Evolutionary conservation across 1,139 yeast species (phyloP).

Genomic region (Citeromyces siamensis): DNA sequence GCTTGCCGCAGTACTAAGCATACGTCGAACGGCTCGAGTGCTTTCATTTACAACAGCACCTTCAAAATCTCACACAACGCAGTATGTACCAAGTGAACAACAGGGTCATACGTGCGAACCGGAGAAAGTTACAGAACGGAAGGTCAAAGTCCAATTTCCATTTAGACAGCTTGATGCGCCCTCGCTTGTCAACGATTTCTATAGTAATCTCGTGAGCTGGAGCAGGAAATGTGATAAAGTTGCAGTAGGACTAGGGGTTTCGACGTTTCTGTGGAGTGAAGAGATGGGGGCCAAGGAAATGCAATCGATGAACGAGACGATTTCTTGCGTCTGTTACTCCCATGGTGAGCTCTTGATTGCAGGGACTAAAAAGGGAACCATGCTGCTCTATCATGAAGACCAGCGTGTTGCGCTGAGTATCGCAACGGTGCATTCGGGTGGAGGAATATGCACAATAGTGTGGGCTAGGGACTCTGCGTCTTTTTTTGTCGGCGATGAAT

Average conservation of each 20-base stretch:
- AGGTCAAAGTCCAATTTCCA: constrained; percentile 22
- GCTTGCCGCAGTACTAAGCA: neutral
- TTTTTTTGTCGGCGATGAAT: constrained; percentile 58
- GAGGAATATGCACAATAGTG: constrained; percentile 43
- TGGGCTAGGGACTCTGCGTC: constrained; percentile 41
- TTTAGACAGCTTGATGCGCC: constrained; percentile 61
- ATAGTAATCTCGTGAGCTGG: constrained; percentile 73
- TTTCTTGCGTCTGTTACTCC: constrained; percentile 52
- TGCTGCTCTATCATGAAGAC: constrained; percentile 28
- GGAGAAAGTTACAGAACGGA: constrained; percentile 3
- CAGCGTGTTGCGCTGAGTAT: constrained; percentile 12
- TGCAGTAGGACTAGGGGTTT: constrained; percentile 56
- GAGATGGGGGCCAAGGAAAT: constrained; percentile 30
- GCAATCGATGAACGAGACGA: constrained; percentile 22
- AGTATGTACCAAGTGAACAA: too few species aligned
- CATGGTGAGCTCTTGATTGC: constrained; percentile 34
- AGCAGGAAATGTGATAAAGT: constrained; percentile 36
- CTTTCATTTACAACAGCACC: neutral
- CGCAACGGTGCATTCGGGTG: constrained; percentile 13
- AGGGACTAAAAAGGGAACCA: constrained; percentile 43
- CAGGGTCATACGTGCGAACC: too few species aligned
- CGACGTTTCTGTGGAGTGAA: constrained; percentile 59
- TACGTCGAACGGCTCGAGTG: neutral
- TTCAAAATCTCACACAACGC: too few species aligned
- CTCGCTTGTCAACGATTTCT: constrained; percentile 66